Percentiles rank a stretch among this genome's conserved stretches.
Evolutionary conservation across 163 green algal species (phyloP).

Genomic region (Prototheca stagnorum): DNA sequence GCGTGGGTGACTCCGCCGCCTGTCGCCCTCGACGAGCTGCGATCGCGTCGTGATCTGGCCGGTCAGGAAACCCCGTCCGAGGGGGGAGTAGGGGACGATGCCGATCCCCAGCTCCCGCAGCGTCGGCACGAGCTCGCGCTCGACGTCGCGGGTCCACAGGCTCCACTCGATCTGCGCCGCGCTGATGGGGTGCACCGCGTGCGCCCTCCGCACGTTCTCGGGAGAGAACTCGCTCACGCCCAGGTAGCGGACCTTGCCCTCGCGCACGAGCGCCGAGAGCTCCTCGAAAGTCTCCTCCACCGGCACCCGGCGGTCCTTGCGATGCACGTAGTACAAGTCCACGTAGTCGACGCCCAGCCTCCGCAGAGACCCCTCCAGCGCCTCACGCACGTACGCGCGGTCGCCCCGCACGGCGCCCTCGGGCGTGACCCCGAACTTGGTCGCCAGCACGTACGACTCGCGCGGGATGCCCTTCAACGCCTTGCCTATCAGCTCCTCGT

Average conservation of each 20-base stretch:
- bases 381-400: constrained; percentile 5
- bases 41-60: constrained; percentile 13
- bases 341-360: constrained; percentile 21
- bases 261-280: constrained; percentile 28
- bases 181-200: constrained; percentile 38
- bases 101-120: constrained; percentile 49
- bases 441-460: constrained; percentile 18
- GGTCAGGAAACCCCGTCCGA: constrained; percentile 31
- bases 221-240: constrained; percentile 33
- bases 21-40: constrained; percentile 13
- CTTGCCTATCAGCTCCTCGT: constrained; percentile 30
- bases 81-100: constrained; percentile 22
- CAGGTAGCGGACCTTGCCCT: constrained; percentile 47
- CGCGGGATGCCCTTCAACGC: constrained; percentile 16
- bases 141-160: constrained; percentile 42
- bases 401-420: too few species aligned
- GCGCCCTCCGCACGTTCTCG: constrained; percentile 29
- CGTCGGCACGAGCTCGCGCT: constrained; percentile 35
- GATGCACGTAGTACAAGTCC: constrained; percentile 38
- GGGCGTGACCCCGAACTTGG: constrained; percentile 34
- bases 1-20: constrained; percentile 5
- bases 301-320: constrained; percentile 24
- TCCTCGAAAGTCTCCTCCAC: constrained; percentile 36
- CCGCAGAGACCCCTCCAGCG: constrained; percentile 20
- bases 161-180: constrained; percentile 50